Evolutionary conservation across 331 rosid species (phyloP).

Genomic region (Stylosanthes scabra): DNA sequence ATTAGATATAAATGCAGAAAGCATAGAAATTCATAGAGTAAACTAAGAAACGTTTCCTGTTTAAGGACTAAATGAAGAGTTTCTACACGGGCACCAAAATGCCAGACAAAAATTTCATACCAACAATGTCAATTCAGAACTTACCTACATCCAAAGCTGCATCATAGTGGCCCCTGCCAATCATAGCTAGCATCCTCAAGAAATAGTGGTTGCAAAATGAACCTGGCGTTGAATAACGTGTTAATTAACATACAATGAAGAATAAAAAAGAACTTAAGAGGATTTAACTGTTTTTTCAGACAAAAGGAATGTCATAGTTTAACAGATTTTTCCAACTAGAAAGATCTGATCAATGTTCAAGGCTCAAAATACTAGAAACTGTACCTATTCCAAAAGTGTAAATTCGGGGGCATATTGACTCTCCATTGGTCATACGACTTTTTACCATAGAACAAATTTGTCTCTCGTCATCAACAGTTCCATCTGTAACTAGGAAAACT

Average conservation of each 20-base stretch:
- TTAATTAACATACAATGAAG: slow-evolving; percentile 1
- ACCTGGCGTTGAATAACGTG: slow-evolving; percentile 55
- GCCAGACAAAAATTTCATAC: background rate
- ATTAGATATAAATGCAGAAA: slow-evolving; percentile 20
- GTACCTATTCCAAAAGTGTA: slow-evolving; percentile 93
- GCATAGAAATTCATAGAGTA: background rate
- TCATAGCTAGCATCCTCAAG: slow-evolving; percentile 81
- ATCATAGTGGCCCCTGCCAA: slow-evolving; percentile 79
- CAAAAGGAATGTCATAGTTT: background rate
- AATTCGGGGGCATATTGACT: slow-evolving; percentile 73
- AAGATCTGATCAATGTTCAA: slow-evolving; percentile 10
- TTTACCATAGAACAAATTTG: slow-evolving; percentile 69
- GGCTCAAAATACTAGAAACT: slow-evolving; percentile 29
- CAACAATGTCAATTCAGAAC: slow-evolving; percentile 40
- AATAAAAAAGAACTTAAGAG: slow-evolving; percentile 12
- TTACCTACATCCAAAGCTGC: slow-evolving; percentile 75
- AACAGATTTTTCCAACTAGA: background rate
- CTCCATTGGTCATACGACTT: slow-evolving; percentile 50
- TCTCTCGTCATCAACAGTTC: slow-evolving; percentile 93
- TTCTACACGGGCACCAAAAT: background rate
- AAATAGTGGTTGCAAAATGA: slow-evolving; percentile 92
- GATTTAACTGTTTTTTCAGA: background rate
- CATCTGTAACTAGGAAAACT: slow-evolving; percentile 90
- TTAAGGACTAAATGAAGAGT: slow-evolving; percentile 20
- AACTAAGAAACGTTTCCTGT: background rate